Evolutionary conservation across 176 grass and related monocot species (phyloP).

Genomic region (Rhynchospora pubera): DNA sequence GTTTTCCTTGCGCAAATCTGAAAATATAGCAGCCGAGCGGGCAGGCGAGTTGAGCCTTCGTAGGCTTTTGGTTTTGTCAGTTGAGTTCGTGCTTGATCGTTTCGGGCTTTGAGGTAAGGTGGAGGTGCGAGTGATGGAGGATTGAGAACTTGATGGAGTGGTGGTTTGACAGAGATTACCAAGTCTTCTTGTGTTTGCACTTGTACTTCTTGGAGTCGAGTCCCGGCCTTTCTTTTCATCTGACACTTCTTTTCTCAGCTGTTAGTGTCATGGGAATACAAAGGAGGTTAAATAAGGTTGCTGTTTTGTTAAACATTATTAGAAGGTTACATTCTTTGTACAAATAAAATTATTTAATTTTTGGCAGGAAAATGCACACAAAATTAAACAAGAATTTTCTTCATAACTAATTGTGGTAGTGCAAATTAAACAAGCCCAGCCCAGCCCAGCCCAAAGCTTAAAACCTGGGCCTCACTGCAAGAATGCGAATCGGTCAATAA

Average conservation of each 20-base stretch:
- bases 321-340: neutral
- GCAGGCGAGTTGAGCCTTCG: constrained; percentile 11
- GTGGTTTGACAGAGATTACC: neutral
- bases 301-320: neutral
- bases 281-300: neutral
- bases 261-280: neutral
- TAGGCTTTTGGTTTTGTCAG: neutral
- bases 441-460: neutral
- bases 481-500: neutral
- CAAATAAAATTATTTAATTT: neutral
- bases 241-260: constrained; percentile 18
- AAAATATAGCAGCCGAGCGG: constrained; percentile 6
- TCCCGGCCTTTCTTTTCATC: constrained; percentile 24
- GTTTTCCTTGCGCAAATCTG: constrained; percentile 7
- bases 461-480: neutral
- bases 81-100: neutral
- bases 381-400: neutral
- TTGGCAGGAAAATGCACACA: neutral
- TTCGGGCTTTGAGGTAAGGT: constrained; percentile 13
- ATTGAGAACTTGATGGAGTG: constrained; percentile 8
- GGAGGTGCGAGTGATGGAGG: neutral
- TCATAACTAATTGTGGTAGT: neutral
- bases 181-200: neutral
- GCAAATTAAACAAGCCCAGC: neutral
- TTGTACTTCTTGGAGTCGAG: constrained; percentile 25